phyloP scores from a whole-genome alignment of 805 yeast species.

The Grigorovia humatica region DNA sequence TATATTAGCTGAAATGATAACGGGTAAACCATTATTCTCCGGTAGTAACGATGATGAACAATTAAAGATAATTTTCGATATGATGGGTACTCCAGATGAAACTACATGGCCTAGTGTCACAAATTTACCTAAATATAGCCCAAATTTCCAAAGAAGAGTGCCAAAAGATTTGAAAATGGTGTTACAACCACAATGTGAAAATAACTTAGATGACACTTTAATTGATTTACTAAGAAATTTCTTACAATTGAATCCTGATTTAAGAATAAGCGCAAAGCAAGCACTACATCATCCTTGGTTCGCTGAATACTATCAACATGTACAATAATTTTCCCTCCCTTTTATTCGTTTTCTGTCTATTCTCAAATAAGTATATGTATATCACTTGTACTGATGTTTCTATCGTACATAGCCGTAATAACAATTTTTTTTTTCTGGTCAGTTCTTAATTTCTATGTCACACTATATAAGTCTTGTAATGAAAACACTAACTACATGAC shows the following conservation, averaged over 20 bases:
- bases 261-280: constrained; percentile 41
- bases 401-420: too few species aligned
- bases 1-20: constrained; percentile 95
- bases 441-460: too few species aligned
- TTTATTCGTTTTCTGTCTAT: background rate
- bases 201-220: constrained; percentile 19
- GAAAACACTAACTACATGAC: too few species aligned
- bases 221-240: constrained; percentile 29
- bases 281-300: constrained; percentile 39
- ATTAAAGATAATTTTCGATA: constrained; percentile 82
- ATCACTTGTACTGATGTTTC: background rate
- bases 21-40: constrained; percentile 88
- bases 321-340: background rate
- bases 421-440: too few species aligned
- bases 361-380: background rate
- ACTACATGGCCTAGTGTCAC: constrained; percentile 92
- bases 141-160: constrained; percentile 86
- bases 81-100: constrained; percentile 90
- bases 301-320: constrained; percentile 25
- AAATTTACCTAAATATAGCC: constrained; percentile 83
- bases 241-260: constrained; percentile 44
- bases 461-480: too few species aligned
- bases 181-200: constrained; percentile 22
- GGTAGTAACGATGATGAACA: constrained; percentile 98
- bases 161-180: constrained; percentile 47